phyloP scores from a whole-genome alignment of 768 basidiomycete genomes.

The Pulveroboletus sp. region DNA sequence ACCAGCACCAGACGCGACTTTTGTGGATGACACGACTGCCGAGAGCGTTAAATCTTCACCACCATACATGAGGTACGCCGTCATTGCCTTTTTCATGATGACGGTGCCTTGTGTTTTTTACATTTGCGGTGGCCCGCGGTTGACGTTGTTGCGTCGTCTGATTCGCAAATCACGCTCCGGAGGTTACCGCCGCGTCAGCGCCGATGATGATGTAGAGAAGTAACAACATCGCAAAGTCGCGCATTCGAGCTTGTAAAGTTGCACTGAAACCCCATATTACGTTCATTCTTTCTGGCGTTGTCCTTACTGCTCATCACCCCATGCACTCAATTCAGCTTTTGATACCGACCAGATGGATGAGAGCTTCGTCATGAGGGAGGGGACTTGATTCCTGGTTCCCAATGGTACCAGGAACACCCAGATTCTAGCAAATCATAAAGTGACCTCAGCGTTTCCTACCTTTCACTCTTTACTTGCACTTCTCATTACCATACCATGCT shows the following conservation, averaged over 20 bases:
- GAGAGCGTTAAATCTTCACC: neutral
- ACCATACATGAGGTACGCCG: conserved; percentile 18
- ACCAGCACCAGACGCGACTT: neutral
- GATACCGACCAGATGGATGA: too few relatives aligned
- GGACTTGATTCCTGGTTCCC: too few relatives aligned
- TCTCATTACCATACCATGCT: too few relatives aligned
- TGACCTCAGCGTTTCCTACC: too few relatives aligned
- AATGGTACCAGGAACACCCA: too few relatives aligned
- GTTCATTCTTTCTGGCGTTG: neutral
- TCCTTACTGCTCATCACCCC: too few relatives aligned
- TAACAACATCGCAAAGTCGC: conserved; percentile 12
- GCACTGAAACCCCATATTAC: neutral
- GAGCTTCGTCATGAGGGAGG: too few relatives aligned
- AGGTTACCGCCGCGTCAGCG: conserved; percentile 44
- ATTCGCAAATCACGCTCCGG: conserved; percentile 34
- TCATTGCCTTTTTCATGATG: conserved; percentile 37
- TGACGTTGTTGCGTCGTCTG: conserved; percentile 35
- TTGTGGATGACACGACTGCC: conserved; percentile 3
- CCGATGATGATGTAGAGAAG: conserved; percentile 51
- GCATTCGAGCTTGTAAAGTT: neutral
- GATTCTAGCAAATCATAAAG: too few relatives aligned
- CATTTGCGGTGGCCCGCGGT: conserved; percentile 42
- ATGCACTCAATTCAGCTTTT: too few relatives aligned
- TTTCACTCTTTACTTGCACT: too few relatives aligned
- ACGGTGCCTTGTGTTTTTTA: conserved; percentile 43